Conservation (phyloP, 768 basidiomycete genomes). For the Naganishia antarctica region DNA sequence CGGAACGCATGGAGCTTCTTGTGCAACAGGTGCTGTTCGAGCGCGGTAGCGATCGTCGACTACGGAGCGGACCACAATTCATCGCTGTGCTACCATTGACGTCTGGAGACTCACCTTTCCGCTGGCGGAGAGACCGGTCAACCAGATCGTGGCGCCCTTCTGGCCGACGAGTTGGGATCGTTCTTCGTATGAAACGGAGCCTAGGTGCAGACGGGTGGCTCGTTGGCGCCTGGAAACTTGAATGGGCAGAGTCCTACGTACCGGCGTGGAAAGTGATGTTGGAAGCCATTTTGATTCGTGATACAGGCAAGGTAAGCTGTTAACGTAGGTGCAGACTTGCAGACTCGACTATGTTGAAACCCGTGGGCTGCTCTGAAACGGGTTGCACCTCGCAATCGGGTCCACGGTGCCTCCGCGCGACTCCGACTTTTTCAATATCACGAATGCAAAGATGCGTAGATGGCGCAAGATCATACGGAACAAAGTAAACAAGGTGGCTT, state of each 20-base stretch:
- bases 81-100: too few relatives aligned
- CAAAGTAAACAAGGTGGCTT: neutral
- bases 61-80: too few relatives aligned
- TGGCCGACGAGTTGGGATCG: constrained; percentile 67
- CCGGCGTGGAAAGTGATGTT: constrained; percentile 54
- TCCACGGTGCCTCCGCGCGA: neutral
- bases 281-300: constrained; percentile 43
- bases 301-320: neutral
- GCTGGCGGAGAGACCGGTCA: constrained; percentile 91
- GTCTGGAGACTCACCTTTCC: constrained; percentile 78
- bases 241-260: too few relatives aligned
- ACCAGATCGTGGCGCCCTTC: constrained; percentile 87
- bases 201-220: too few relatives aligned
- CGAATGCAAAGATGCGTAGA: constrained; percentile 3
- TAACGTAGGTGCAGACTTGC: too few relatives aligned
- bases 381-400: too few relatives aligned
- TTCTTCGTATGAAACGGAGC: constrained; percentile 66
- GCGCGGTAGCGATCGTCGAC: constrained; percentile 94
- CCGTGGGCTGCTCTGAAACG: too few relatives aligned
- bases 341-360: too few relatives aligned
- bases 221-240: too few relatives aligned
- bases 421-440: constrained; percentile 11
- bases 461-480: too few relatives aligned
- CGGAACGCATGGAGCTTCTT: constrained; percentile 79
- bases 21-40: constrained; percentile 91